Conservation (phyloP, 192 early-diverging fungal species). For the Backusella luteola region DNA sequence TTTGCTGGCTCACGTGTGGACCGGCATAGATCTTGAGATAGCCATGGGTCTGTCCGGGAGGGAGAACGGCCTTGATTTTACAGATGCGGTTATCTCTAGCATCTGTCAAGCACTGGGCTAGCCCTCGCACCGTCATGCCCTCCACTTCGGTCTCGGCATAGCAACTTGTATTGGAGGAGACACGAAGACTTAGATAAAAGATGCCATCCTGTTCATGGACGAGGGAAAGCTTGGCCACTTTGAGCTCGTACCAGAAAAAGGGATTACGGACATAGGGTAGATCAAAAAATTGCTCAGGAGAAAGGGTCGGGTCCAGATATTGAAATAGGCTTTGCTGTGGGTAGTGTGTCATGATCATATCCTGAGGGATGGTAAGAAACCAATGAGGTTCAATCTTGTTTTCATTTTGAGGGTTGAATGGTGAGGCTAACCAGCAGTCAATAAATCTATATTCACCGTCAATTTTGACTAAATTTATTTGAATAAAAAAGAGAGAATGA, state of each 20-base stretch:
- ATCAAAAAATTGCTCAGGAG: constrained; percentile 33
- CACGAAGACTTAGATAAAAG: constrained; percentile 14
- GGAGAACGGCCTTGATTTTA: constrained; percentile 52
- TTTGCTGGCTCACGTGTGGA: not conserved
- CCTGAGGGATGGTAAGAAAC: constrained; percentile 27
- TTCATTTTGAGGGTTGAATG: constrained; percentile 38
- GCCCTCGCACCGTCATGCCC: constrained; percentile 1
- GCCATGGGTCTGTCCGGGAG: constrained; percentile 33
- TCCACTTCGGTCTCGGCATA: constrained; percentile 18
- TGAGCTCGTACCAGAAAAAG: constrained; percentile 41
- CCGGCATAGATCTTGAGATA: constrained; percentile 48
- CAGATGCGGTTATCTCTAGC: constrained; percentile 30
- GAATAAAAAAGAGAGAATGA: not conserved
- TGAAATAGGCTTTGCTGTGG: constrained; percentile 22
- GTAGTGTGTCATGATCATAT: constrained; percentile 30
- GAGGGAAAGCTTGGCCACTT: constrained; percentile 34
- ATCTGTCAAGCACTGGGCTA: constrained; percentile 29
- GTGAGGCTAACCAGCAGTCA: constrained; percentile 54
- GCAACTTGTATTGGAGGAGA: not conserved
- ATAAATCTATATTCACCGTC: constrained; percentile 53
- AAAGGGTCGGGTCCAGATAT: constrained; percentile 40
- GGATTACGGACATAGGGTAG: constrained; percentile 46
- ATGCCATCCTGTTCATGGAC: not conserved
- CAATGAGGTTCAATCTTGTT: constrained; percentile 19
- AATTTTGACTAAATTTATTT: constrained; percentile 32